Conservation (phyloP, 768 basidiomycete species). For the Mycena rosella region DNA sequence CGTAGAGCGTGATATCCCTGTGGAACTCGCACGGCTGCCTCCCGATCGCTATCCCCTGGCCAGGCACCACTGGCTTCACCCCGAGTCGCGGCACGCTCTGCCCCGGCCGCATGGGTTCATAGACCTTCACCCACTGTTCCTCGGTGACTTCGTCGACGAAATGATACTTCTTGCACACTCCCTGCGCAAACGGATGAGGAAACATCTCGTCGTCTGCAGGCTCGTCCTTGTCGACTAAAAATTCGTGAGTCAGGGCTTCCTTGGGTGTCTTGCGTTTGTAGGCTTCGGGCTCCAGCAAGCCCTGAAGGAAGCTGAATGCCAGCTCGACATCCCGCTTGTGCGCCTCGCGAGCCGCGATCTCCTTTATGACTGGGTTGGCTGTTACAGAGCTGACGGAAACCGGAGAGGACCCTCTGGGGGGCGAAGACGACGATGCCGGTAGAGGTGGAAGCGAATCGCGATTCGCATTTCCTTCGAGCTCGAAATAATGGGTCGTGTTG, state of each 20-base stretch:
- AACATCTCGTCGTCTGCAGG: slow-evolving; percentile 75
- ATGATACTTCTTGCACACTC: slow-evolving; percentile 75
- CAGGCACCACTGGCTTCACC: slow-evolving; percentile 48
- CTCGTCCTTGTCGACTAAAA: slow-evolving; percentile 64
- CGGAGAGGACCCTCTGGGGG: slow-evolving; percentile 36
- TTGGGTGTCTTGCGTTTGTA: slow-evolving; percentile 83
- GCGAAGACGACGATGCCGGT: slow-evolving; percentile 51
- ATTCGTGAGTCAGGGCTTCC: slow-evolving; percentile 82
- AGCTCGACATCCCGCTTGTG: slow-evolving; percentile 62
- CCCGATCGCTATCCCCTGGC: slow-evolving; percentile 72
- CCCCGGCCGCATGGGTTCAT: slow-evolving; percentile 42
- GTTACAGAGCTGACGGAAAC: slow-evolving; percentile 36
- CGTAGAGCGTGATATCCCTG: slow-evolving; percentile 40
- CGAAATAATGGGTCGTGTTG: slow-evolving; percentile 46
- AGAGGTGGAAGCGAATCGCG: slow-evolving; percentile 44
- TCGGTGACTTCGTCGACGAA: slow-evolving; percentile 69
- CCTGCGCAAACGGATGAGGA: slow-evolving; percentile 77
- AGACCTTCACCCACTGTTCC: slow-evolving; percentile 63
- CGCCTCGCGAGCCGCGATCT: slow-evolving; percentile 15
- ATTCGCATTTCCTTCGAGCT: slow-evolving; percentile 38
- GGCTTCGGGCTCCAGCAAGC: slow-evolving; percentile 81
- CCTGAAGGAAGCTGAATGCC: slow-evolving; percentile 82
- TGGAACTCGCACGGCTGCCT: slow-evolving; percentile 74
- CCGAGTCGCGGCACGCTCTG: slow-evolving; percentile 45
- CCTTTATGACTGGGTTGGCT: slow-evolving; percentile 25